Evolutionary conservation across 2,329 filamentous ascomycete genomes (phyloP), one percentile per base, ranked within the genome.

Genomic region (Gaeumannomyces tritici): DNA sequence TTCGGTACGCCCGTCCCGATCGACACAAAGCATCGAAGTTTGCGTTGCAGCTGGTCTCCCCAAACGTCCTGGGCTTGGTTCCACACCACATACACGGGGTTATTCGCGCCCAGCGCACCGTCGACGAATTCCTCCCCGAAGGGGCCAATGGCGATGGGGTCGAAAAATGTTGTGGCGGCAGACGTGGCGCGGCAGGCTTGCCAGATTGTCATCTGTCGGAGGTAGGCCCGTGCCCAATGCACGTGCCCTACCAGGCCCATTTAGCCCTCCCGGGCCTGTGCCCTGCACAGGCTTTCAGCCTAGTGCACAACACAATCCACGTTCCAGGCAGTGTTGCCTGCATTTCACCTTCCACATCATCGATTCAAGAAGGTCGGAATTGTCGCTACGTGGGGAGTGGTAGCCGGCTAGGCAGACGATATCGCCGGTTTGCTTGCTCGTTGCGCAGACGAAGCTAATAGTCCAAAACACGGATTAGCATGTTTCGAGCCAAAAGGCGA

Each of bases 81-180:
- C 73, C 72, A 77, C 7, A 80, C 64, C 42, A 73, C 65, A 8
- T 68, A 64, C n/a, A 79, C 69, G 1, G 78, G 79, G 65, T 81
- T 81, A 68, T 80, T 81, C 0, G 65, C 65, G 2, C 73, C 71
- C 5, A 72, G 61, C 0, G 69, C 75, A 12, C 76, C 76, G 65
- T 80, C 78, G 9, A 78, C 69, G 63, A 69, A 66, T 27, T 63
- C 26, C 55, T 67, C 62, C 28, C 35, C 47, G 21, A 61, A 64
- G n/a, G 62, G 62, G 12, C 67, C 65, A 28, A 66, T 65, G n/a
- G 63, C 42, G 29, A 68, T 65, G 1, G 66, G 65, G 55, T 67
- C 64, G 58, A 67, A 68, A 55, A 67, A 68, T 18, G 62, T 61
- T 9, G 64, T 66, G 12, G 64, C 65, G 1, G 65, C 66, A 13